Conservation (phyloP, 306 rosid genomes). For the Castanospermum australe region DNA sequence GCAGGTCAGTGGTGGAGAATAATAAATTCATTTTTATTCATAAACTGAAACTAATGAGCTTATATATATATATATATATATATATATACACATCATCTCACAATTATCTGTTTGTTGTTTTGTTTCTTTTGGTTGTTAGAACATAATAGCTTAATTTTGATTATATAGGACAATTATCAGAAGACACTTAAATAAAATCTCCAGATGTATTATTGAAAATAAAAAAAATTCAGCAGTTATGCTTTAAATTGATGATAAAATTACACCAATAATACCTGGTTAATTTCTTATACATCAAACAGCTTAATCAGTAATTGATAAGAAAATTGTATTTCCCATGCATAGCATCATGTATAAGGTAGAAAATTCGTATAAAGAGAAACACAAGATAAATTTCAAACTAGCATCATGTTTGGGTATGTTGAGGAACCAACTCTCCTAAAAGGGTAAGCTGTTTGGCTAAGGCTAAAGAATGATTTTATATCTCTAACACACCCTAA, state of each 20-base stretch:
- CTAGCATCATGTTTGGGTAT: not conserved
- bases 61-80: not conserved
- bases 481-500: no score
- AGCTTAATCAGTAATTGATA: not conserved
- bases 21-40: not conserved
- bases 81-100: not conserved
- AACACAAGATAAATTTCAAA: not conserved
- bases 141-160: not conserved
- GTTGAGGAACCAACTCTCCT: no score
- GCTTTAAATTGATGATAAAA: not conserved
- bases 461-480: no score
- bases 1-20: constrained; percentile 50
- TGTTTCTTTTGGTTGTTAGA: not conserved
- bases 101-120: not conserved
- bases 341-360: not conserved
- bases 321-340: not conserved
- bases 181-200: not conserved
- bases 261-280: not conserved
- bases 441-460: no score
- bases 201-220: not conserved
- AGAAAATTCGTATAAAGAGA: not conserved
- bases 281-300: not conserved
- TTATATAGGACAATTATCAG: not conserved
- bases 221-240: not conserved
- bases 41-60: constrained; percentile 7